These are phyloP conservation scores for Quercus agrifolia DNA, from an alignment of 306 rosid genomes.

Conservation along the genomic window DNA sequence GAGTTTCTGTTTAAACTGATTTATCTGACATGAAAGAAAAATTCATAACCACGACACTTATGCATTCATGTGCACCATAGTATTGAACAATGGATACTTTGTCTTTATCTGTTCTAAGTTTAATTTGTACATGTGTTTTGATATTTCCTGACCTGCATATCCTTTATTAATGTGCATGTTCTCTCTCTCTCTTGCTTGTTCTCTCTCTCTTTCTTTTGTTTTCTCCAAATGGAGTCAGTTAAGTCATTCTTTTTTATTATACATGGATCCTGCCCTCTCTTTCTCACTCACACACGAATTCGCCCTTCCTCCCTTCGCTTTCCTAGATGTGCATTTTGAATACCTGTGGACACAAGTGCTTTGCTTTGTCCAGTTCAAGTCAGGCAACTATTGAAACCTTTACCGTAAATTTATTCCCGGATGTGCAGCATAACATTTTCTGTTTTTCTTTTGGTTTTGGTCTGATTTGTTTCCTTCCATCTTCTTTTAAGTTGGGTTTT, in stretches of 20 bases:
- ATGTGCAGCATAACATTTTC: not conserved
- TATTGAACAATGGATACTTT: not conserved
- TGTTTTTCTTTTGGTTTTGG: not conserved
- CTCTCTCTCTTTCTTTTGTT: not conserved
- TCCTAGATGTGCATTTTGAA: too few relatives aligned
- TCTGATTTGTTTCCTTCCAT: not conserved
- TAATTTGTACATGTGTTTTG: not conserved
- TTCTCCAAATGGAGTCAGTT: too few relatives aligned
- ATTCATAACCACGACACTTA: not conserved
- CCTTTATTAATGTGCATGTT: not conserved
- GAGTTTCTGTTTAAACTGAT: not conserved
- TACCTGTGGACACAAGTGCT: not conserved
- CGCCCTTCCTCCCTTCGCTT: too few relatives aligned
- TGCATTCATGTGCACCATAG: not conserved
- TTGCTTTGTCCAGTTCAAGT: not conserved
- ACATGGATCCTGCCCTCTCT: not conserved
- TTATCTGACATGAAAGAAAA: not conserved
- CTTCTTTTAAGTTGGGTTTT: not conserved
- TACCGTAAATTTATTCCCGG: not conserved
- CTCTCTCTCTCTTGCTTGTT: not conserved
- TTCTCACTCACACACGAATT: not conserved
- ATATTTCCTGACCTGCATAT: not conserved
- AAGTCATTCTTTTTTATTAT: not conserved
- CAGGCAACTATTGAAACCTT: not conserved
- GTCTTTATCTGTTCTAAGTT: not conserved